Base-by-base conservation (phyloP, 2,329 filamentous ascomycete genomes). In the Juglanconis oblonga region DNA sequence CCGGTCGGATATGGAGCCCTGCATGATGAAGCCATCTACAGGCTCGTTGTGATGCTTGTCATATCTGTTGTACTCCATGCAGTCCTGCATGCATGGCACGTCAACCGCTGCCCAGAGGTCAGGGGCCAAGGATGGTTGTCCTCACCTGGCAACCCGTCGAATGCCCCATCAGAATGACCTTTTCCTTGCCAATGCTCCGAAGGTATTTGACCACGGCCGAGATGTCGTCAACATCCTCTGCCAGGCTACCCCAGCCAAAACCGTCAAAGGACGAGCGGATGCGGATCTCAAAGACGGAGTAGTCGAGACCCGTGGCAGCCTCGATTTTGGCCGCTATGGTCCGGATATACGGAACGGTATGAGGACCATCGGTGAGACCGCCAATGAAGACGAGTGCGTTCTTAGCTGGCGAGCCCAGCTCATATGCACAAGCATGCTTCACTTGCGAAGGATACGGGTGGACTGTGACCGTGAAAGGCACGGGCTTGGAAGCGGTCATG, bases 1-100 rank as follows among this genome's bases (percentile, higher is more conserved):
- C 35, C 91, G 81, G 71, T 97, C 92, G 1, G 86, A 91, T 3
- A 93, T 87, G 0, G 90, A 87, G 0, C 88, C 91, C 72, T 96
- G 92, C 57, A 97, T 76, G 49, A 97, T 88, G 52, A 87, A 87
- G 40, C 89, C 92, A 62, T 95, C 85, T 1, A 96, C 76, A 0
- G 84, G 82, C 11, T 83, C 75, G 45, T 74, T 73, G 5, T 68
- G 68, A 40, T 78, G 67, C 64, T 77, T 77, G 52, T 70, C 69
- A 31, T 76, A 76, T 56, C 78, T 72, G 24, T 75, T 75, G 58
- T 86, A 86, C 64, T 81, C 80, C 72, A 85, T 80, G 62, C 79
- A 83, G 66, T 86, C 83, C 81, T 44, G 7, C 33, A 38, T 8
- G n/a, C 13, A 9, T 24, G 24, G 24, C 24, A 47, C n/a, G 5